These are phyloP conservation scores for Eucommia ulmoides DNA, from an alignment of 257 asterid genomes.

Conservation along the genomic window DNA sequence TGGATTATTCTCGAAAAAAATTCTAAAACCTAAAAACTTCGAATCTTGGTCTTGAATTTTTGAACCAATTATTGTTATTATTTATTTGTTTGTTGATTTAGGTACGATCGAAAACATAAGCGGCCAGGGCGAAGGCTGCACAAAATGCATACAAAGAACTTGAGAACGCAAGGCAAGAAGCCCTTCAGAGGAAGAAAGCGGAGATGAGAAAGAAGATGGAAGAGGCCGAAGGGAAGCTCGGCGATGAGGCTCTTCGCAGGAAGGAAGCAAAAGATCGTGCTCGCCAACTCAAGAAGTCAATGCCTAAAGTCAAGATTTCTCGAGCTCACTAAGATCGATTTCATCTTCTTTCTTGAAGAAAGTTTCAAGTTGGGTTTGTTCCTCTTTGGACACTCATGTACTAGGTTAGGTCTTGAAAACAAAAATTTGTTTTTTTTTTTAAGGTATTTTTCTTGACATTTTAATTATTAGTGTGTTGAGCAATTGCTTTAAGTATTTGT, in stretches of 20 bases:
- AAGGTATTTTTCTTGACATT: not conserved
- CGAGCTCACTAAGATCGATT: constrained; percentile 30
- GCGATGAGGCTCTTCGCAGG: constrained; percentile 88
- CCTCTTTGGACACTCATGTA: too few species aligned
- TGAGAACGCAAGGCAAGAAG: constrained; percentile 80
- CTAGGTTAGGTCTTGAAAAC: too few species aligned
- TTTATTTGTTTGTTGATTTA: too few species aligned
- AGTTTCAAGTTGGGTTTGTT: not conserved
- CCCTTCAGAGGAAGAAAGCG: constrained; percentile 67
- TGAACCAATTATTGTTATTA: constrained; percentile 10
- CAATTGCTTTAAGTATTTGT: too few species aligned
- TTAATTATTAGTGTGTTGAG: too few species aligned
- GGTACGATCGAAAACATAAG: constrained; percentile 86
- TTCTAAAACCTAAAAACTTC: constrained; percentile 3
- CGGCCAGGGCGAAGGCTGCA: constrained; percentile 64
- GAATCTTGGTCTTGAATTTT: not conserved
- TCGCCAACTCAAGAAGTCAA: constrained; percentile 78
- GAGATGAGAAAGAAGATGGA: constrained; percentile 79
- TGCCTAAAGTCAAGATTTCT: constrained; percentile 91
- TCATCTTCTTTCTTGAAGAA: too few species aligned
- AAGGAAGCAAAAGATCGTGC: constrained; percentile 84
- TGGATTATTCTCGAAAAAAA: too few species aligned
- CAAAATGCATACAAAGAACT: constrained; percentile 77
- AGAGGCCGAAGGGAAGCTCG: constrained; percentile 82
- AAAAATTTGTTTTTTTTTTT: not conserved